These are phyloP conservation scores for Geotrichum europaeum DNA, from an alignment of 1,139 yeast genomes.

Conservation along the genomic window DNA sequence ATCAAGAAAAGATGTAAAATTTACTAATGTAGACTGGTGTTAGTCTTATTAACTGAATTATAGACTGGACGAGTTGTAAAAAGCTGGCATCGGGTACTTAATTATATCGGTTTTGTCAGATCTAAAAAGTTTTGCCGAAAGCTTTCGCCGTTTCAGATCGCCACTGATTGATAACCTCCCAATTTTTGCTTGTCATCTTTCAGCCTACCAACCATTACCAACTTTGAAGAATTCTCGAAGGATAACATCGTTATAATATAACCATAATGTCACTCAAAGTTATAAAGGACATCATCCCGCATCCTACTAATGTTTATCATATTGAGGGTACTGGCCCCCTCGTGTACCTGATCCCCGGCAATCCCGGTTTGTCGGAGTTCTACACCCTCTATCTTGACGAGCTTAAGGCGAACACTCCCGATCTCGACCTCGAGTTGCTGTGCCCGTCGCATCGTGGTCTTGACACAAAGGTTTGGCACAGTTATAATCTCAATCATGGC, in stretches of 20 bases:
- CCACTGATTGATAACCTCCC: not conserved
- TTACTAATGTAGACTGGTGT: not conserved
- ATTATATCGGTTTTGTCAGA: not conserved
- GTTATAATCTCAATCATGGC: slow-evolving; percentile 24
- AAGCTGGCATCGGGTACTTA: not conserved
- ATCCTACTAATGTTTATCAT: slow-evolving; percentile 22
- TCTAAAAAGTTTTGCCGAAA: not conserved
- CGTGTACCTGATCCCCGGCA: slow-evolving; percentile 58
- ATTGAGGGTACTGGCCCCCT: slow-evolving; percentile 32
- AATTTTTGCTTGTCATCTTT: not conserved
- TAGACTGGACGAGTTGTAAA: not conserved
- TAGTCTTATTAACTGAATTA: not conserved
- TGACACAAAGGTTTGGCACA: slow-evolving; percentile 22
- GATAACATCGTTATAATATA: not conserved
- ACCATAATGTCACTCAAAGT: slow-evolving; percentile 14
- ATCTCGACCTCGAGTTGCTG: slow-evolving; percentile 37
- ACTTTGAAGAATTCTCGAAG: not conserved
- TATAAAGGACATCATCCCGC: slow-evolving; percentile 10
- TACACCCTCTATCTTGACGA: slow-evolving; percentile 46
- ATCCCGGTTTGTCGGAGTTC: slow-evolving; percentile 59
- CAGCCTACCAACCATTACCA: not conserved
- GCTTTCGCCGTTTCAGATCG: not conserved
- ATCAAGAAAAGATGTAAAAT: not conserved
- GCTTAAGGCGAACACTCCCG: slow-evolving; percentile 42
- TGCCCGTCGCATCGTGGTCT: slow-evolving; percentile 55